A percentile compares a stretch with the other conserved stretches of the same genome.
Conservation (phyloP, 2,329 filamentous ascomycete genomes). For the Cladosporium sp. region DNA sequence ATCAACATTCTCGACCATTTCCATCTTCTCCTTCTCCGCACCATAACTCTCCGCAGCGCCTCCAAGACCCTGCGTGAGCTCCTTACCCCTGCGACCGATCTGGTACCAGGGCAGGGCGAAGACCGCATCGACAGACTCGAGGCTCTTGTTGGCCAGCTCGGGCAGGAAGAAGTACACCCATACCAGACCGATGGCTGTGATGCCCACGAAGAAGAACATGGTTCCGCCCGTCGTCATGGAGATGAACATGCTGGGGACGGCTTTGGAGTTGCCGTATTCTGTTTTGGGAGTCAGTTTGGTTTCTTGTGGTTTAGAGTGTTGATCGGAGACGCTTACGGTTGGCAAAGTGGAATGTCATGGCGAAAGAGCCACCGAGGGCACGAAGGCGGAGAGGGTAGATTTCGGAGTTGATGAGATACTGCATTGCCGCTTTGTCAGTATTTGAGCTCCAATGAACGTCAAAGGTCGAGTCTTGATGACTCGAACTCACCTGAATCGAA, state of each 20-base stretch:
- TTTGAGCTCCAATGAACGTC: too few species aligned
- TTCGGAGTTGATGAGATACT: conserved; percentile 74
- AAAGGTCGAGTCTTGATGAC: too few species aligned
- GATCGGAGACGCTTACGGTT: conserved; percentile 43
- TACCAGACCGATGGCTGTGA: conserved; percentile 62
- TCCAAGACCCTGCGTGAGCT: conserved; percentile 23
- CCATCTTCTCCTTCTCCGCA: conserved; percentile 22
- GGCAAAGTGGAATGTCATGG: conserved; percentile 75
- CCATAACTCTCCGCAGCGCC: conserved; percentile 23
- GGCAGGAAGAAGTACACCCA: conserved; percentile 58
- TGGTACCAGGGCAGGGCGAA: conserved; percentile 68
- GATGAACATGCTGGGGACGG: conserved; percentile 72
- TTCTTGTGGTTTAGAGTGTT: background rate
- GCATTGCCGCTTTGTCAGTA: conserved; percentile 34
- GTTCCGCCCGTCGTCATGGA: conserved; percentile 58
- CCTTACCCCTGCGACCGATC: conserved; percentile 53
- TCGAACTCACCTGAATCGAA: conserved; percentile 48
- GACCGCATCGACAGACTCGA: conserved; percentile 52
- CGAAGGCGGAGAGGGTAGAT: conserved; percentile 72
- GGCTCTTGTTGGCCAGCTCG: conserved; percentile 48
- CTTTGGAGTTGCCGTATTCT: conserved; percentile 70
- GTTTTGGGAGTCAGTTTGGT: conserved; percentile 38
- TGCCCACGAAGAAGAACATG: conserved; percentile 69
- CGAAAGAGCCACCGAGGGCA: conserved; percentile 64
- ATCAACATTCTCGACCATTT: conserved; percentile 20